These are phyloP conservation scores for Acrocalymma vagum DNA, from an alignment of 2,329 filamentous ascomycete species.

Conservation along the genomic window DNA sequence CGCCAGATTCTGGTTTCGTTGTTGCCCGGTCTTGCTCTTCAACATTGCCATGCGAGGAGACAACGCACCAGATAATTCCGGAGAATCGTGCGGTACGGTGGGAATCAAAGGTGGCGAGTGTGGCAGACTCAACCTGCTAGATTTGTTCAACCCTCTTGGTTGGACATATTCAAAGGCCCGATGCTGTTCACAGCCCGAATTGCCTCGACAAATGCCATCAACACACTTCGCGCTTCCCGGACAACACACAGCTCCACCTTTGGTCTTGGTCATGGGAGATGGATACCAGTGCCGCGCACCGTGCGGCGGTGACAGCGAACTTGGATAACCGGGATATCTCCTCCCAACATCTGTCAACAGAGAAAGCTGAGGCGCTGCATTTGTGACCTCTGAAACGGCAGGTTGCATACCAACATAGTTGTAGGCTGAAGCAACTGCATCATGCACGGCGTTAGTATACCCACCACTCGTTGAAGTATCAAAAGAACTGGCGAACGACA, in stretches of 20 bases:
- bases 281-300: constrained; percentile 37
- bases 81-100: too few species aligned
- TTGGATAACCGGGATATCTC: constrained; percentile 44
- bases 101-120: constrained; percentile 23
- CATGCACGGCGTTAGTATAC: constrained; percentile 1
- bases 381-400: constrained; percentile 6
- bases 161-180: too few species aligned
- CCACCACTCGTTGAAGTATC: constrained; percentile 18
- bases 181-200: too few species aligned
- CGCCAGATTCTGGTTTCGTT: constrained; percentile 18
- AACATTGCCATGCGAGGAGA: constrained; percentile 39
- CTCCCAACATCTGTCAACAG: constrained; percentile 36
- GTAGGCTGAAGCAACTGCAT: constrained; percentile 19
- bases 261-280: constrained; percentile 31
- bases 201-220: too few species aligned
- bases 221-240: too few species aligned
- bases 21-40: constrained; percentile 28
- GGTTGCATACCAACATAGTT: constrained; percentile 25
- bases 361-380: constrained; percentile 22
- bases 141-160: too few species aligned
- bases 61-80: too few species aligned
- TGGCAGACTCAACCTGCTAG: too few species aligned
- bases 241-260: constrained; percentile 12
- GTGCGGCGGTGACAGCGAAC: constrained; percentile 36
- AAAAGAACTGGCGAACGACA: constrained; percentile 20